Base-by-base conservation (phyloP, 495 filamentous ascomycete genomes). In the Ramalina peruviana region DNA sequence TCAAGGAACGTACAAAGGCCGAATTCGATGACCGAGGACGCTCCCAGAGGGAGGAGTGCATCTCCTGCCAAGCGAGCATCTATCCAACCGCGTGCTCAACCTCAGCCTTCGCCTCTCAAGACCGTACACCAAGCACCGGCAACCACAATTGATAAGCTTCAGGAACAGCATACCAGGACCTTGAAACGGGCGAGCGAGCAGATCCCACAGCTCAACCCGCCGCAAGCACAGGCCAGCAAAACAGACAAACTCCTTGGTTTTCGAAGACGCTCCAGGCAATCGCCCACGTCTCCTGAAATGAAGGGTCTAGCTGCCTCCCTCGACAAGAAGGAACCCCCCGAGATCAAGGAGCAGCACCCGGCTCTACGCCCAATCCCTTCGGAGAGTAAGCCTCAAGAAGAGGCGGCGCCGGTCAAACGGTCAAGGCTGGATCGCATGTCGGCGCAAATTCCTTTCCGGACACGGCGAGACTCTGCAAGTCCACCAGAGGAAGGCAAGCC, bases 191-290 rank as follows among this genome's bases (percentile, higher is more conserved):
- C 45, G 12, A 37, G 30, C 30, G 30, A 33, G 30, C 30, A 33
- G 30, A 10, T 33, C 9, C 30, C 30, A 37, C n/a, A 48, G n/a
- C 26, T 17, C 45, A 48, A 15, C 27, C 21, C 27, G 23, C 44
- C 49, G 26, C 33, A 16, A 36, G n/a, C 17, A 15, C 46, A 51
- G 25, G 46, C 45, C 13, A 49, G 37, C 38, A 56, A 56, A 36
- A 48, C 44, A 17, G 54, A 56, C 7, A 56, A 53, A 46, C 44
- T 53, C 1, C 41, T 56, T 10, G 27, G 46, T 3, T 53, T 56
- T 11, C 43, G 54, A 13, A 49, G 54, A 17, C 43, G 50, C 20
- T 17, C 54, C 19, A 56, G 49, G 37, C 16, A 53, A n/a, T 15
- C 45, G 30, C 54, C 54, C 16, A 36, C 50, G n/a, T 9, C 42